These are phyloP conservation scores for Cyberlindnera nakhonratchasimensis DNA, from an alignment of 805 yeast species.

Conservation along the genomic window DNA sequence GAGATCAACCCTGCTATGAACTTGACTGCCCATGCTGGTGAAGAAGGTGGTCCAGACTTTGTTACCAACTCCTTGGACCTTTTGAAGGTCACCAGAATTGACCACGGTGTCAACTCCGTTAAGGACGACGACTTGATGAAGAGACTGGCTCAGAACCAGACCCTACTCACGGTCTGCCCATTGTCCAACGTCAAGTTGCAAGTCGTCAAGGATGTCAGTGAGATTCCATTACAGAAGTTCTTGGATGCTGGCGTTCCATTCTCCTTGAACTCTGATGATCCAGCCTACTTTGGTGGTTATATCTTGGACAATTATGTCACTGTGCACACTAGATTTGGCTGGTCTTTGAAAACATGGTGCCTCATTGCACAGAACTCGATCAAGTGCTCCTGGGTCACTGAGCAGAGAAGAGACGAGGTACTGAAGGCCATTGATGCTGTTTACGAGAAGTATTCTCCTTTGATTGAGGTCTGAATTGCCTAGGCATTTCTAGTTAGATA, in stretches of 20 bases:
- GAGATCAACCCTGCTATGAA: conserved; percentile 49
- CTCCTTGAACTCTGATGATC: conserved; percentile 75
- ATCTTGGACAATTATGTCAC: conserved; percentile 69
- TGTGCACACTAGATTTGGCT: conserved; percentile 64
- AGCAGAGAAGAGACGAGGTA: conserved; percentile 51
- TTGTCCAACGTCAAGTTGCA: conserved; percentile 72
- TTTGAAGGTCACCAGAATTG: conserved; percentile 65
- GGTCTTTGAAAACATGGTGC: conserved; percentile 58
- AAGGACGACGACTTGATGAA: conserved; percentile 52
- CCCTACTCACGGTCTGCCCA: conserved; percentile 72
- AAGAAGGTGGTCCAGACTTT: conserved; percentile 77
- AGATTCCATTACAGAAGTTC: conserved; percentile 62
- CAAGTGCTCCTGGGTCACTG: conserved; percentile 68
- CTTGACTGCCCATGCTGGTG: conserved; percentile 87
- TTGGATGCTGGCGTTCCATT: conserved; percentile 64
- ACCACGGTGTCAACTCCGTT: conserved; percentile 72
- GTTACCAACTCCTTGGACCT: conserved; percentile 56
- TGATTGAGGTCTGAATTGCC: conserved; percentile 11
- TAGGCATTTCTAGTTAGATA: not conserved
- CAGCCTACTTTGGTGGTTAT: conserved; percentile 85
- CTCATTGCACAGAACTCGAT: conserved; percentile 62
- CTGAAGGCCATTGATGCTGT: conserved; percentile 40
- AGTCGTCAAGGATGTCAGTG: conserved; percentile 63
- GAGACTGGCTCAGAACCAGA: conserved; percentile 51
- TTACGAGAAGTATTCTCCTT: conserved; percentile 33